phyloP scores from a whole-genome alignment of 164 flowering plant genomes.

The Magnolia officinalis region DNA sequence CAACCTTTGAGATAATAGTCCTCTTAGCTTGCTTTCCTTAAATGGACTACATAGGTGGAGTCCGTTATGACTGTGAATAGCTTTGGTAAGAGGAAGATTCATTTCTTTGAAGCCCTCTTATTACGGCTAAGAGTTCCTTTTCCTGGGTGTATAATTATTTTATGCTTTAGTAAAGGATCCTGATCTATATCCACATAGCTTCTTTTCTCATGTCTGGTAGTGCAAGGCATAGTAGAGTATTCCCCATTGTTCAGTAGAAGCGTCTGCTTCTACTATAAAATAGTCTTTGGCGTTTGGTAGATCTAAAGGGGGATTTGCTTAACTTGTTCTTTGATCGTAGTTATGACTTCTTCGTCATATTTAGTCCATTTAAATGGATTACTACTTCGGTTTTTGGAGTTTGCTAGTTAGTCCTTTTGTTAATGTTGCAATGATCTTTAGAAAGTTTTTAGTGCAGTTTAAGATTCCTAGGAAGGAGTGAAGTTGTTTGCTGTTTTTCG shows the following conservation, averaged over 20 bases:
- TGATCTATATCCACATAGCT: not conserved
- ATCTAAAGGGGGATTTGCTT: not conserved
- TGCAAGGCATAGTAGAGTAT: too few species aligned
- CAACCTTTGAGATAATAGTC: not conserved
- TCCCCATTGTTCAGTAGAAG: not conserved
- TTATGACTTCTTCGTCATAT: not conserved
- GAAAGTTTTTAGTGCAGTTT: not conserved
- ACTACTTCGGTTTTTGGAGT: not conserved
- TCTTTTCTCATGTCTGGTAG: too few species aligned
- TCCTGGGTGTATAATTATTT: not conserved
- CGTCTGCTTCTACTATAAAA: not conserved
- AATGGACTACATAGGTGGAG: not conserved
- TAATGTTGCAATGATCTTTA: not conserved
- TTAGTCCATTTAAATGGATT: not conserved
- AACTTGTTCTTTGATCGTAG: not conserved
- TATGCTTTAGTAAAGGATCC: not conserved
- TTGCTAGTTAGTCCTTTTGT: not conserved
- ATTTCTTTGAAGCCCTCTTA: not conserved
- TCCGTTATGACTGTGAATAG: not conserved
- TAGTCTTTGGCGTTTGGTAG: not conserved
- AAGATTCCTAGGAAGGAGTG: not conserved
- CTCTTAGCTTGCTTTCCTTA: not conserved
- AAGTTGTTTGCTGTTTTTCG: not conserved
- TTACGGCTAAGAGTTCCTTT: not conserved
- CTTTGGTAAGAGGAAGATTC: not conserved